These are phyloP conservation scores for Fraxinus dipetala DNA, from an alignment of 305 asterid genomes.

Conservation along the genomic window DNA sequence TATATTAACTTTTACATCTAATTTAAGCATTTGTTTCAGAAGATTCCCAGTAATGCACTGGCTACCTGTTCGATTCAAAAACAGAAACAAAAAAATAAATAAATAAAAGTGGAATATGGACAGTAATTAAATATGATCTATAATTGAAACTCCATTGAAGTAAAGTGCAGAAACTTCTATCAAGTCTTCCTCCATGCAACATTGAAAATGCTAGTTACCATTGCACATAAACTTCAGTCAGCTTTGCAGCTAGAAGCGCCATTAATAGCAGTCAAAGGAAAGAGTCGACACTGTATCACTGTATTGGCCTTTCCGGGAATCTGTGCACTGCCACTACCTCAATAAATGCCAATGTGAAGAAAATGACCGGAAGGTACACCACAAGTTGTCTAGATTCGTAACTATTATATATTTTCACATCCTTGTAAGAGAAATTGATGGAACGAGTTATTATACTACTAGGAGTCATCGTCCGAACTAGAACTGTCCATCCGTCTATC, in stretches of 20 bases:
- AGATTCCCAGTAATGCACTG: neutral
- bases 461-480: neutral
- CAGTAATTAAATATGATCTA: neutral
- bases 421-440: constrained; percentile 46
- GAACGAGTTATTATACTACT: neutral
- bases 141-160: neutral
- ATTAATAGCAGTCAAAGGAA: neutral
- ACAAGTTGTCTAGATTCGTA: neutral
- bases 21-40: neutral
- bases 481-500: neutral
- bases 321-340: neutral
- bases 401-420: neutral
- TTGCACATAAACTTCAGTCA: neutral
- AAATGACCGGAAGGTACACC: neutral
- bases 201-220: neutral
- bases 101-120: neutral
- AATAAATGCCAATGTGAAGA: neutral
- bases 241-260: constrained; percentile 16
- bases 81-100: neutral
- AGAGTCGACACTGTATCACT: neutral
- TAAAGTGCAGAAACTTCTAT: neutral
- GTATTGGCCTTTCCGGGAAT: neutral
- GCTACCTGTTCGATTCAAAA: neutral
- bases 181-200: neutral
- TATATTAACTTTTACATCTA: neutral